Conservation (phyloP, 805 yeast species). For the Barnettozyma pratensis region DNA sequence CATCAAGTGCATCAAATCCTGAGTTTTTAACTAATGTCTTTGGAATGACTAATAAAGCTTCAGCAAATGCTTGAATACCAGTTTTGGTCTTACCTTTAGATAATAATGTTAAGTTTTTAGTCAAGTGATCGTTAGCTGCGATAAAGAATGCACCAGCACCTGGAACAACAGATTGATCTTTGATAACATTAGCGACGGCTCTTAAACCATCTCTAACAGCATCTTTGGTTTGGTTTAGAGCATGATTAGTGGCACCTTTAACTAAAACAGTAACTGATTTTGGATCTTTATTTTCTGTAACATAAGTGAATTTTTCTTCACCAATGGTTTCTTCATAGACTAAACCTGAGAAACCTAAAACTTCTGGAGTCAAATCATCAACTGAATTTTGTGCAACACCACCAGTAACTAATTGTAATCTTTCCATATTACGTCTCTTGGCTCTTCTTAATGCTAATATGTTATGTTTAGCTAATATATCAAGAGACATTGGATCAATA, state of each 20-base stretch:
- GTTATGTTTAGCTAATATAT: slow-evolving; percentile 86
- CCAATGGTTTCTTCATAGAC: slow-evolving; percentile 93
- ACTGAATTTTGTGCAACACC: slow-evolving; percentile 98
- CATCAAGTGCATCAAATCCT: slow-evolving; percentile 89
- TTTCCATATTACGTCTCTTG: slow-evolving; percentile 98
- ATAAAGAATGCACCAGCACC: slow-evolving; percentile 97
- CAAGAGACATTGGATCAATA: slow-evolving; percentile 96
- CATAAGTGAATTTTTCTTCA: slow-evolving; percentile 95
- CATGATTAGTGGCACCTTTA: slow-evolving; percentile 88
- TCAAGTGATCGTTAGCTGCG: slow-evolving; percentile 68
- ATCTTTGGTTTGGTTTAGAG: slow-evolving; percentile 88
- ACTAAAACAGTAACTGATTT: slow-evolving; percentile 87
- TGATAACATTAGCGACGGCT: slow-evolving; percentile 86
- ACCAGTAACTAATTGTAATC: slow-evolving; percentile 92
- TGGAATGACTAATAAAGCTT: slow-evolving; percentile 85
- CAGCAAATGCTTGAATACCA: slow-evolving; percentile 92
- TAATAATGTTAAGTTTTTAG: slow-evolving; percentile 44
- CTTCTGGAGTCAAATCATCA: slow-evolving; percentile 76
- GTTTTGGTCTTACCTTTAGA: slow-evolving; percentile 83
- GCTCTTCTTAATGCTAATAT: slow-evolving; percentile 96
- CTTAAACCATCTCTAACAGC: slow-evolving; percentile 97
- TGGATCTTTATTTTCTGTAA: slow-evolving; percentile 86
- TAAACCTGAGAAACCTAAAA: slow-evolving; percentile 83
- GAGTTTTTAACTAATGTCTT: slow-evolving; percentile 90
- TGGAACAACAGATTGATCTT: slow-evolving; percentile 81